These are phyloP conservation scores for Coelastrella sp. DNA, from an alignment of 139 green algal species.

Conservation along the genomic window DNA sequence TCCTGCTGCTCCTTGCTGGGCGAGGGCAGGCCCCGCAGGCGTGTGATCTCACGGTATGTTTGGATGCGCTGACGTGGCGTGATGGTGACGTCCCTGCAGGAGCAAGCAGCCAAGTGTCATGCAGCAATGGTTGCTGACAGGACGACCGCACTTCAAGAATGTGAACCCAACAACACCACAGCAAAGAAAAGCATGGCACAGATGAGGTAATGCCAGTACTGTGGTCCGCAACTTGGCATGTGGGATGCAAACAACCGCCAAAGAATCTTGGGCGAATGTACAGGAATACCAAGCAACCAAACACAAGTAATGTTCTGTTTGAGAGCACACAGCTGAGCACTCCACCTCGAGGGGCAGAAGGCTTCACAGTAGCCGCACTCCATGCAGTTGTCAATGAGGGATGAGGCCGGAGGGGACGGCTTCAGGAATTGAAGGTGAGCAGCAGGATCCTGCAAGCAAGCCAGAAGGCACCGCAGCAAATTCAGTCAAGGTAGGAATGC, in stretches of 20 bases:
- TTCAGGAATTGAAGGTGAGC: slow-evolving; percentile 92
- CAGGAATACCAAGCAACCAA: not conserved
- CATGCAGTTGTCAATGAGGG: slow-evolving; percentile 91
- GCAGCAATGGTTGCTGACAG: not conserved
- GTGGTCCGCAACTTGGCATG: too few species aligned
- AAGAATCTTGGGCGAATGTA: not conserved
- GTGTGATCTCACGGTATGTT: slow-evolving; percentile 89
- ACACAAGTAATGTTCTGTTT: not conserved
- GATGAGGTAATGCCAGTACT: not conserved
- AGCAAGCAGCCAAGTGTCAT: not conserved
- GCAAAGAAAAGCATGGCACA: not conserved
- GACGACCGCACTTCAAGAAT: not conserved
- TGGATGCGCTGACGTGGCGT: slow-evolving; percentile 96
- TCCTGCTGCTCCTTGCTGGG: slow-evolving; percentile 66
- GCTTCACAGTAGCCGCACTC: slow-evolving; percentile 99
- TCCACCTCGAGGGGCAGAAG: slow-evolving; percentile 85
- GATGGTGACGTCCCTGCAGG: slow-evolving; percentile 87
- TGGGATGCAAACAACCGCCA: not conserved
- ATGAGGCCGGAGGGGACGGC: slow-evolving; percentile 79
- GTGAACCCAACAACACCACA: not conserved
- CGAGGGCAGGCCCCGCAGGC: slow-evolving; percentile 66
- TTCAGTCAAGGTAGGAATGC: not conserved
- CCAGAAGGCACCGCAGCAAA: slow-evolving; percentile 49
- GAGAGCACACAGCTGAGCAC: not conserved
- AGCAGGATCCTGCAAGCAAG: slow-evolving; percentile 70